Base-by-base conservation (phyloP, 2,329 filamentous ascomycete species). In the Leptographium flavum region DNA sequence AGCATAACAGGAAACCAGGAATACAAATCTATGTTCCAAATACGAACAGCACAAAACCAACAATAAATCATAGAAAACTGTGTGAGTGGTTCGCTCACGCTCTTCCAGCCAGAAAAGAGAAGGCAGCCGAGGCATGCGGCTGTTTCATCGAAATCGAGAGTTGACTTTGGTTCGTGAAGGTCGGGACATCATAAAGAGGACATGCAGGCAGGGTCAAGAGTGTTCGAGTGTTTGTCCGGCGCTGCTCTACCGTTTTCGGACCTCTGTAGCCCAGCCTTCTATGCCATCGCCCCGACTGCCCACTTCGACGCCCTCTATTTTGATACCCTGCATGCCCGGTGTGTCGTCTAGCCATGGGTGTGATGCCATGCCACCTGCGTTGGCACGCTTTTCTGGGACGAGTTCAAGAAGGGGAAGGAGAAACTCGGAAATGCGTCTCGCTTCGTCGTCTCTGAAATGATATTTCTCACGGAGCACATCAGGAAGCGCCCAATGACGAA, bases 381-480 rank as follows among this genome's bases (percentile, higher is more conserved):
- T 98, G 11, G 92, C 92, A 35, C 92, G 73, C 63, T 86, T 84
- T 49, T 90, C 86, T 0, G 92, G 92, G 35, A 87, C 66, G 22
- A 98, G 68, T 61, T 95, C 87, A 33, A 98, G 70, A 87, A 96
- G 93, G 1, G 92, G 92, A 1, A 80, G 70, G 47, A 98, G 63
- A 63, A 98, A 95, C 25, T 85, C 83, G 15, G 80, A 73, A 51
- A 95, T 76, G 40, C 76, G 76, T 63, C 81, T 83, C 38, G 76
- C 79, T 54, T 95, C 87, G 42, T 94, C 72, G 48, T 84, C 77
- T 52, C 77, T 80, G 64, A 94, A 96, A 62, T 96, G 92, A 58
- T 98, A 98, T 60, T 98, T 98, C 63, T 98, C 92, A 49, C 83
- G 77, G 28, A 98, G 71, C 2, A 98, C 92, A 56, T 96, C 90